These are phyloP conservation scores for Colletotrichum noveboracense DNA, from an alignment of 2,329 filamentous ascomycete genomes.

Conservation along the genomic window DNA sequence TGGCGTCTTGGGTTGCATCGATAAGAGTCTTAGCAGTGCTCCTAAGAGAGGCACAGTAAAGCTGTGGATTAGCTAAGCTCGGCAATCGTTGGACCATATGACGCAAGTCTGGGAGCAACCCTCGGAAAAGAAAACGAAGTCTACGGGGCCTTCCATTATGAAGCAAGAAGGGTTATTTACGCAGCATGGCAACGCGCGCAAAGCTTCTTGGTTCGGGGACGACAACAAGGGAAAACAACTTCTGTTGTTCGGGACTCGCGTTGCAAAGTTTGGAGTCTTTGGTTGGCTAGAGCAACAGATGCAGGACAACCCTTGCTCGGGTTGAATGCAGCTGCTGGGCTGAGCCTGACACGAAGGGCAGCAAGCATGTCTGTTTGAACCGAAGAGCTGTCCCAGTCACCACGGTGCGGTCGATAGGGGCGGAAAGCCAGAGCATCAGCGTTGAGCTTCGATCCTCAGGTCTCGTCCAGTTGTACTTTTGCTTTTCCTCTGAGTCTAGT, in stretches of 20 bases:
- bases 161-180: neutral
- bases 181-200: neutral
- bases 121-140: neutral
- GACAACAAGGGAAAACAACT: neutral
- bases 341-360: neutral
- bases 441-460: neutral
- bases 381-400: neutral
- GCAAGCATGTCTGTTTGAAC: neutral
- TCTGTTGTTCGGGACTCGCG: neutral
- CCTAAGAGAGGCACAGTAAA: neutral
- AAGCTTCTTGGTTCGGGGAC: neutral
- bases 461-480: neutral
- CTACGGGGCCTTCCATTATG: neutral
- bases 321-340: neutral
- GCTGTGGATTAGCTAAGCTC: neutral
- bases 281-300: conserved; percentile 10
- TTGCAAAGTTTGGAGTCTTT: neutral
- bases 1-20: neutral
- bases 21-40: neutral
- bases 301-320: conserved; percentile 1
- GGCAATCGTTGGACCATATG: neutral
- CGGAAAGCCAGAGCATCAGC: neutral
- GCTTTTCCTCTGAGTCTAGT: neutral
- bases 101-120: neutral
- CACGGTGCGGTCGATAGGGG: neutral